phyloP scores from a whole-genome alignment of 139 green algal species.

The Micractinium sp. region DNA sequence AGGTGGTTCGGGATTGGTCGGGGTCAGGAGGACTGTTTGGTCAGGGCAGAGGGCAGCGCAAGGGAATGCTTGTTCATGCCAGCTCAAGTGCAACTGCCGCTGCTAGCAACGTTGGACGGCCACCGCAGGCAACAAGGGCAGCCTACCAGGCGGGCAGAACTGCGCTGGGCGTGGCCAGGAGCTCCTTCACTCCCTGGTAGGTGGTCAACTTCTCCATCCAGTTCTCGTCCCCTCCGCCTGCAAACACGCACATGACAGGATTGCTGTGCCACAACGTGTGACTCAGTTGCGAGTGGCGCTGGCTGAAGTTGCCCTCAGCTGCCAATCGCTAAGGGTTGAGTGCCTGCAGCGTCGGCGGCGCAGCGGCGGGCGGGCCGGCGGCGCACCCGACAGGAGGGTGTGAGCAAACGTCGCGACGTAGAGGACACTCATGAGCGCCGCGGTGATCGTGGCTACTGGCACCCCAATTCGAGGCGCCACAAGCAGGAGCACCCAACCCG shows the following conservation, averaged over 20 bases:
- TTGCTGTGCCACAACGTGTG: too few species aligned
- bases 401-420: background rate
- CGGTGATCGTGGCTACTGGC: background rate
- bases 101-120: background rate
- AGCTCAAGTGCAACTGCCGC: background rate
- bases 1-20: background rate
- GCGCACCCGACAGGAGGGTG: background rate
- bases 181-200: background rate
- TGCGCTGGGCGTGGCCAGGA: background rate
- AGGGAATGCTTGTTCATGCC: too few species aligned
- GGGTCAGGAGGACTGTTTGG: background rate
- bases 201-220: background rate
- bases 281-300: background rate
- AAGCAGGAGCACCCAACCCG: background rate
- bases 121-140: too few species aligned
- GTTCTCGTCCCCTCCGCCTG: background rate
- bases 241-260: background rate
- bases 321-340: too few species aligned
- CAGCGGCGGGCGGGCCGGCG: background rate
- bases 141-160: constrained; percentile 20
- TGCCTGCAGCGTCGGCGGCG: background rate
- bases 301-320: background rate
- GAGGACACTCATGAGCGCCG: background rate
- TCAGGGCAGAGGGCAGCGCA: too few species aligned
- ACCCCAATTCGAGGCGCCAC: background rate